Evolutionary conservation across 1,284 basidiomycete genomes (phyloP).

Genomic region (Takashimella koratensis): DNA sequence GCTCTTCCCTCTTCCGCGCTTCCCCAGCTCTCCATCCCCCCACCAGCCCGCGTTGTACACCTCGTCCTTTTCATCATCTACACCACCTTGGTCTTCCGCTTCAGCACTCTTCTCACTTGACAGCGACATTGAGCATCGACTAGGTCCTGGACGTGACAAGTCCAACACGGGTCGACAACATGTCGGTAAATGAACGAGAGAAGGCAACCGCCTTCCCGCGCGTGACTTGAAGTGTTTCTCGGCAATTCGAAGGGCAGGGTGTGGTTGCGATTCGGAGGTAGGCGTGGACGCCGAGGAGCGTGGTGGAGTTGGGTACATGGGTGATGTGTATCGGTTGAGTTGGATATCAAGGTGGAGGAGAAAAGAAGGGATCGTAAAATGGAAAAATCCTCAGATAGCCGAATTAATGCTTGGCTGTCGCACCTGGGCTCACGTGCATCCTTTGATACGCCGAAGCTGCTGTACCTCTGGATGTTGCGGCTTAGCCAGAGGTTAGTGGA

Average conservation of each 20-base stretch:
- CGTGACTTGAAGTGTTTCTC: slow-evolving; percentile 50
- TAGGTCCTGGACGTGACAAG: slow-evolving; percentile 36
- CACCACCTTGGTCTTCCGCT: too few relatives aligned
- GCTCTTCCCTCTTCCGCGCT: slow-evolving; percentile 16
- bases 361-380: too few relatives aligned
- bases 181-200: slow-evolving; percentile 20
- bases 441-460: too few relatives aligned
- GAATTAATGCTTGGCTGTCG: too few relatives aligned
- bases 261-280: background rate
- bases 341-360: too few relatives aligned
- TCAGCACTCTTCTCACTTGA: too few relatives aligned
- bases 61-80: slow-evolving; percentile 29
- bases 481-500: too few relatives aligned
- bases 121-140: too few relatives aligned
- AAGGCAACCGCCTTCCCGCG: slow-evolving; percentile 23
- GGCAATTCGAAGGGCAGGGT: slow-evolving; percentile 39
- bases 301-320: background rate
- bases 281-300: background rate
- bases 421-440: too few relatives aligned
- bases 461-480: too few relatives aligned
- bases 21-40: slow-evolving; percentile 27
- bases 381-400: too few relatives aligned
- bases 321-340: background rate
- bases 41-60: slow-evolving; percentile 46
- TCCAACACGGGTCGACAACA: slow-evolving; percentile 31